These are phyloP conservation scores for Cladorrhinum sp. DNA, from an alignment of 2,329 filamentous ascomycete genomes.

Conservation along the genomic window DNA sequence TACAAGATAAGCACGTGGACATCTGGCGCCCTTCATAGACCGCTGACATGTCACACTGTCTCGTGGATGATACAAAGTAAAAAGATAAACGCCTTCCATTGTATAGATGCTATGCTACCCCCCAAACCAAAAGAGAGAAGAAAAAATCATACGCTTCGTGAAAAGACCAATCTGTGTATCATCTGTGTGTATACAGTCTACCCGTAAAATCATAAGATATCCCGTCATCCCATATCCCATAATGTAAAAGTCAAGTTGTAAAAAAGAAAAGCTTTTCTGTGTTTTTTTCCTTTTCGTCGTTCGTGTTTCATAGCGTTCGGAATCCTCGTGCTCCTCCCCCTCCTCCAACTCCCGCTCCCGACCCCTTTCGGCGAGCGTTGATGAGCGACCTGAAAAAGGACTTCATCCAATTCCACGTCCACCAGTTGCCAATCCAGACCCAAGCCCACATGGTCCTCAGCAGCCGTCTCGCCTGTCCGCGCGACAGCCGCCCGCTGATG, in stretches of 20 bases:
- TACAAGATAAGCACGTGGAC: no score
- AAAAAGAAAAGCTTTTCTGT: background rate
- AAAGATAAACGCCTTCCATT: background rate
- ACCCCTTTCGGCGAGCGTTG: background rate
- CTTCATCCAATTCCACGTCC: slow-evolving; percentile 1
- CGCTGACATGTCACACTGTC: no score
- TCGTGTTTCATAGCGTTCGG: background rate
- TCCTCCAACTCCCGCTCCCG: background rate
- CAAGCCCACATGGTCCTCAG: slow-evolving; percentile 8
- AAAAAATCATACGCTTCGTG: background rate
- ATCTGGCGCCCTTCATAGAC: no score
- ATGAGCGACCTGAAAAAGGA: background rate
- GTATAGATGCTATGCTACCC: background rate
- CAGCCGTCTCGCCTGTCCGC: slow-evolving; percentile 3
- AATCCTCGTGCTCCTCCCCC: background rate
- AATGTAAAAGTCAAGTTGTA: background rate
- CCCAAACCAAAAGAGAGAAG: background rate
- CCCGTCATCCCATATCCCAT: background rate
- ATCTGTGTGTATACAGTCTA: background rate
- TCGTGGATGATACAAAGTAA: background rate
- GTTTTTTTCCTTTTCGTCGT: background rate
- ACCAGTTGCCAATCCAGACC: slow-evolving; percentile 13
- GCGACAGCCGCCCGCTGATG: slow-evolving; percentile 2
- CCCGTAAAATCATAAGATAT: background rate
- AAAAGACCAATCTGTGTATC: background rate